Base-by-base conservation (phyloP, 2,329 filamentous ascomycete species). In the Paecilomyces dactylethromorphus region DNA sequence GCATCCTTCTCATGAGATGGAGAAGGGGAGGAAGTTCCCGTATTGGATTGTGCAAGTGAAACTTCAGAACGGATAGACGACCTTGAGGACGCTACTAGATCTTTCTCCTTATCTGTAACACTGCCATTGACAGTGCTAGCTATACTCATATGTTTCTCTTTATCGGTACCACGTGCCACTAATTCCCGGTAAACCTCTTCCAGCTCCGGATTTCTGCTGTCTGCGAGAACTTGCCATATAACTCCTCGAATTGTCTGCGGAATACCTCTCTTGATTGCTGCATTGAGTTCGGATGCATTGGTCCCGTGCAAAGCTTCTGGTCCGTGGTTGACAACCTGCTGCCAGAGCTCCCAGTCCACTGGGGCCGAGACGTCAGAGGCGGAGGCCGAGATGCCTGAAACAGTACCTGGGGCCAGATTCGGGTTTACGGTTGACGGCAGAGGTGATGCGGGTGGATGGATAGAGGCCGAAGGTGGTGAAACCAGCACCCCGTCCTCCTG, bases 311-410 rank as follows among this genome's bases (percentile, higher is more conserved):
- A 89, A 10, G 91, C 93, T 29, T 91, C 86, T 15, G 92, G 92
- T 0, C 94, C 94, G 77, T 97, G 91, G 65, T 97, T 95, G 33
- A 99, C 94, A 3, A 99, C 89, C 24, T 89, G 86, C 71, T 99
- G 93, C 94, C 94, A 99, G 45, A 99, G 78, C 74, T 99, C 94
- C 94, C 94, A 99, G 71, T 99, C 92, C n/a, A 99, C 94, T 24
- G 90, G 87, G 15, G 81, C 80, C 26, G 78, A 76, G 32, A 81
- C 78, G 68, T 92, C 90, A 13, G 78, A 76, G 62, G 87, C 82
- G 22, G 87, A 85, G 2, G 90, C 86, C 24, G 87, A 87, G 50
- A 92, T 85, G 5, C 93, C 92, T 11, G 91, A 87, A 7, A 89
- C 91, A 1, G 92, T 97, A 1, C 92, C 92, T 0, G 92, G 92